Base-by-base conservation (phyloP, 106 monocot genomes). In the Acanthochlamys bracteata region DNA sequence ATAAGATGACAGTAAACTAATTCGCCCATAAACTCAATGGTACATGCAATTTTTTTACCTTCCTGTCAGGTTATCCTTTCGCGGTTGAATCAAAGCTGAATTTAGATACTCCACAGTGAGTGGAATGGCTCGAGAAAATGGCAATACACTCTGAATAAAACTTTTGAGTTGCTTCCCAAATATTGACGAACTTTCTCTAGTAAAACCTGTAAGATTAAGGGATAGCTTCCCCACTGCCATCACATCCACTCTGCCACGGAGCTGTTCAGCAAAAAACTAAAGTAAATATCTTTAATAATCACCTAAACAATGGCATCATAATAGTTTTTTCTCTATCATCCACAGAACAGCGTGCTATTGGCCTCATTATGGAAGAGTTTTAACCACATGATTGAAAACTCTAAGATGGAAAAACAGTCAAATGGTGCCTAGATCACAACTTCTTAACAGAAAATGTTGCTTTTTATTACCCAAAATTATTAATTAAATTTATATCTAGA, bases 71-170 rank as follows among this genome's bases (percentile, higher is more conserved):
- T 99, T 92, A 41, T 99, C 70, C 71, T 99, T 99, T 68, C 63
- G 82, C 4, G 98, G 98, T 64, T 82, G 85, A 60, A 99, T 76
- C 54, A 41, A 45, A 21, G 76, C 63, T 13, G 67, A 83, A 75
- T 99, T 99, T 33, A 99, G 81, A 67, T 89, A 99, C 43, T 92
- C 83, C 41, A 99, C 67, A 11, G 88, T 81, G 10, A 99, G 74
- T 65, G 80, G 80, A 45, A 99, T 86, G 33, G 69, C 23, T 66
- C 75, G 74, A 20, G 92, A 80, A 60, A 88, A 89, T 46, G 98
- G 92, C 64, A 83, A 53, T 20, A 99, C 63, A 14, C 21, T 77
- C 70, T 67, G 61, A 19, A 92, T 66, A 55, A 64, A 66, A 17
- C 20, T 13, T 10, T 49, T 60, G 12, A 92, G 74, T 42, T 65